These are phyloP conservation scores for Ambrosiella beaveri DNA, from an alignment of 2,329 filamentous ascomycete species.

Conservation along the genomic window DNA sequence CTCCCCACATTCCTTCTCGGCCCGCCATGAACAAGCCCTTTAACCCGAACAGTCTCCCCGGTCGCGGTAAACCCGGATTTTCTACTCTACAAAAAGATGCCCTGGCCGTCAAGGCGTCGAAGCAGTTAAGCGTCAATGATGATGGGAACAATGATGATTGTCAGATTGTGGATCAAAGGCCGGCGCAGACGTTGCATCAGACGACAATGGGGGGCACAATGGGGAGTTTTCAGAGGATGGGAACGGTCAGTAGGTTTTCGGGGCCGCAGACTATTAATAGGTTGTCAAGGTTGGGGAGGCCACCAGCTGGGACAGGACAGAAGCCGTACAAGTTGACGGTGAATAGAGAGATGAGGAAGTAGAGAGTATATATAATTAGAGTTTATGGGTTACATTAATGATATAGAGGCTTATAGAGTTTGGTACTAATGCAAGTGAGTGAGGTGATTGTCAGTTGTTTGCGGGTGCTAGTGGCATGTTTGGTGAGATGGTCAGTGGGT, in stretches of 20 bases:
- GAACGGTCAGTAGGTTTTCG: conserved; percentile 19
- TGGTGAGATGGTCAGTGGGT: no score
- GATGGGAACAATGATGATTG: conserved; percentile 18
- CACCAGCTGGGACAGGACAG: conserved; percentile 11
- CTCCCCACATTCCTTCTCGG: neutral
- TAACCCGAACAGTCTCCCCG: neutral
- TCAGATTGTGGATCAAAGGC: conserved; percentile 21
- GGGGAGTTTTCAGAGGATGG: conserved; percentile 27
- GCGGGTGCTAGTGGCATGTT: no score
- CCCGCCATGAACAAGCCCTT: neutral
- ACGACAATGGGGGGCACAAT: conserved; percentile 30
- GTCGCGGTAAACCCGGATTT: neutral
- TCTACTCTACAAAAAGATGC: neutral
- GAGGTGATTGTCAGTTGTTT: no score
- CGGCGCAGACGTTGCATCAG: conserved; percentile 30
- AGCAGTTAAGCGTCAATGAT: conserved; percentile 7
- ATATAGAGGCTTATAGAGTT: no score
- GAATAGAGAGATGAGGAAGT: neutral
- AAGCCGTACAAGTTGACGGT: conserved; percentile 37
- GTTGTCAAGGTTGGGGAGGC: conserved; percentile 30
- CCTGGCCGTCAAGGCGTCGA: neutral
- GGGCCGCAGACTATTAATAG: conserved; percentile 20
- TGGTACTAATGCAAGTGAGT: no score
- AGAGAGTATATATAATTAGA: no score
- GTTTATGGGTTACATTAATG: no score